A percentile compares a stretch with the other conserved stretches of the same genome.
Evolutionary conservation across 352 stramenopile genomes (phyloP).

Genomic region (Globisporangium apiculatum): DNA sequence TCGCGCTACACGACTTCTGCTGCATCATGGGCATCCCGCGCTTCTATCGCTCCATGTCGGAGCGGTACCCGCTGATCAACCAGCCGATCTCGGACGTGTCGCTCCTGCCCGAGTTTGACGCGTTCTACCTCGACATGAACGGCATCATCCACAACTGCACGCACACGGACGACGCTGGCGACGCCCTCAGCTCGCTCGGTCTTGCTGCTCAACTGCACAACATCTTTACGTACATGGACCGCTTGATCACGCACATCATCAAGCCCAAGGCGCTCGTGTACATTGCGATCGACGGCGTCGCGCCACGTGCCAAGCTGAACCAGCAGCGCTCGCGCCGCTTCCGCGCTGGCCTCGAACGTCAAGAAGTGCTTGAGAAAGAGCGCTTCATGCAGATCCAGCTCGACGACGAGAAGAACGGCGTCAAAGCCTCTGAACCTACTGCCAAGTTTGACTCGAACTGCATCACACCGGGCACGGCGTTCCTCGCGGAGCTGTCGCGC

Average conservation of each 20-base stretch:
- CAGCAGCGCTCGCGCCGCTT: constrained; percentile 97
- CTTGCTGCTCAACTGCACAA: constrained; percentile 93
- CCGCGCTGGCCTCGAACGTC: constrained; percentile 75
- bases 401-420: constrained; percentile 70
- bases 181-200: constrained; percentile 86
- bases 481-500: constrained; percentile 93
- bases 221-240: constrained; percentile 90
- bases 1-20: no score
- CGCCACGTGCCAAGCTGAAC: constrained; percentile 99
- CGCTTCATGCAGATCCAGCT: constrained; percentile 59
- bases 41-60: constrained; percentile 91
- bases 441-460: constrained; percentile 98
- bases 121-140: constrained; percentile 99
- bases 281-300: constrained; percentile 98
- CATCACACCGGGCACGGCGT: constrained; percentile 99
- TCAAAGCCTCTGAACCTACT: constrained; percentile 8
- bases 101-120: constrained; percentile 97
- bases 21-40: constrained; percentile 86
- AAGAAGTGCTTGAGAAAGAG: constrained; percentile 66
- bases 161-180: constrained; percentile 80
- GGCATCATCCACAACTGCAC: constrained; percentile 99
- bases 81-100: constrained; percentile 95
- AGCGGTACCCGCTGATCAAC: constrained; percentile 99
- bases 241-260: constrained; percentile 96
- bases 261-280: constrained; percentile 96